phyloP scores from a whole-genome alignment of 306 rosid species.

The Potentilla sterilis region DNA sequence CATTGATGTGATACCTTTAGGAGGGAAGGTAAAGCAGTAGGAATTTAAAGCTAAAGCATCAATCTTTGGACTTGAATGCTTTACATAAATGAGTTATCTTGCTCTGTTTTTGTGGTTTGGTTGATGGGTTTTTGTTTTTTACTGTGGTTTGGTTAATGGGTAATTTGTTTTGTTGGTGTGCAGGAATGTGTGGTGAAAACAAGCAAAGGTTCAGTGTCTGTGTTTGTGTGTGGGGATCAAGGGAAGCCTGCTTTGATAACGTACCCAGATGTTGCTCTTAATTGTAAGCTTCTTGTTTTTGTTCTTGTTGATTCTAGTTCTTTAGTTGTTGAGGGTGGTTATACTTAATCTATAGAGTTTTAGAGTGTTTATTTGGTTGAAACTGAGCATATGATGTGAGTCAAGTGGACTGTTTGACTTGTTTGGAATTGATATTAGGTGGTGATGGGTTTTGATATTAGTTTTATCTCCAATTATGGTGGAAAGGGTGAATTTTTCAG shows the following conservation, averaged over 20 bases:
- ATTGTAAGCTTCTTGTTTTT: constrained; percentile 47
- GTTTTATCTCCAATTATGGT: background rate
- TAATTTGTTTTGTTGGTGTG: background rate
- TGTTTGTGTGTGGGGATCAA: constrained; percentile 82
- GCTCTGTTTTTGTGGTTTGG: background rate
- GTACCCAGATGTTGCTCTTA: constrained; percentile 83
- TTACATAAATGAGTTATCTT: background rate
- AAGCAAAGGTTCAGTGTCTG: constrained; percentile 73
- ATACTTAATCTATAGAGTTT: background rate
- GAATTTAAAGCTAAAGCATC: background rate
- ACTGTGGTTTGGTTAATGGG: background rate
- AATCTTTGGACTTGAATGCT: background rate
- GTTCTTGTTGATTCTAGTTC: background rate
- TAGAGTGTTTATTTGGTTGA: background rate
- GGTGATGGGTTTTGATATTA: constrained; percentile 8
- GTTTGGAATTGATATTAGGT: background rate
- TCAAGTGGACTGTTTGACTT: constrained; percentile 8
- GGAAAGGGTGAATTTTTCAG: background rate
- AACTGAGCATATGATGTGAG: constrained; percentile 1
- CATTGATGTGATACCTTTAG: constrained; percentile 67
- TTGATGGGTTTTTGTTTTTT: constrained; percentile 18
- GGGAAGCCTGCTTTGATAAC: constrained; percentile 85
- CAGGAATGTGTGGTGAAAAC: constrained; percentile 80
- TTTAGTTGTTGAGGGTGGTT: background rate
- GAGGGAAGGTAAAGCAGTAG: constrained; percentile 57